Evolutionary conservation across 208 protist genomes (phyloP).

Genomic region (Acanthamoeba quina): DNA sequence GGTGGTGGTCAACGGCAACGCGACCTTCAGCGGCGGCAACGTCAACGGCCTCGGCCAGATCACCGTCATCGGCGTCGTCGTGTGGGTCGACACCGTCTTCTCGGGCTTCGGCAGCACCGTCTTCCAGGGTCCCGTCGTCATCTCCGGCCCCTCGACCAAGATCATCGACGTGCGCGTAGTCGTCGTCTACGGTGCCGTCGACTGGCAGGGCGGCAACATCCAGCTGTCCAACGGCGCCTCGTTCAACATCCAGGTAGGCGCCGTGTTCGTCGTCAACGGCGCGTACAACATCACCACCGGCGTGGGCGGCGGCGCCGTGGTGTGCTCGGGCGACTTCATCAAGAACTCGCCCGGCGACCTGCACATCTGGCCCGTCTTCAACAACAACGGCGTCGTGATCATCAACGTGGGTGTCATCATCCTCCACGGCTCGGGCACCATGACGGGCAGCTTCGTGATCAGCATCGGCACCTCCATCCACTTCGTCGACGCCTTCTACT

Average conservation of each 20-base stretch:
- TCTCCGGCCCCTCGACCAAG: slow-evolving; percentile 48
- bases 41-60: slow-evolving; percentile 62
- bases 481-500: slow-evolving; percentile 63
- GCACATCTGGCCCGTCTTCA: slow-evolving; percentile 64
- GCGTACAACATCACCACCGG: slow-evolving; percentile 26
- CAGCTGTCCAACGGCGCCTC: slow-evolving; percentile 61
- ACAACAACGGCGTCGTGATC: slow-evolving; percentile 29
- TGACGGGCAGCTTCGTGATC: slow-evolving; percentile 66
- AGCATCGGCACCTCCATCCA: slow-evolving; percentile 15
- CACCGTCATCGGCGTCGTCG: slow-evolving; percentile 65
- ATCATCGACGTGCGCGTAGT: slow-evolving; percentile 57
- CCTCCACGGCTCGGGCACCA: slow-evolving; percentile 64
- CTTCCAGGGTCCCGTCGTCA: slow-evolving; percentile 45
- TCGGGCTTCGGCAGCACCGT: slow-evolving; percentile 62
- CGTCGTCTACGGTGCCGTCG: slow-evolving; percentile 41
- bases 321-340: slow-evolving; percentile 37
- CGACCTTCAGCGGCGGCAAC: slow-evolving; percentile 51
- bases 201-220: slow-evolving; percentile 69
- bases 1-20: neutral
- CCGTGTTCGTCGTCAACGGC: slow-evolving; percentile 23
- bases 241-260: slow-evolving; percentile 45
- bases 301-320: slow-evolving; percentile 16
- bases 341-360: slow-evolving; percentile 71
- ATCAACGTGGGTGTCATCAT: slow-evolving; percentile 48
- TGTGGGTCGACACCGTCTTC: slow-evolving; percentile 64